These are phyloP conservation scores for Carex littledalei DNA, from an alignment of 176 grass and related monocot genomes.

Conservation along the genomic window DNA sequence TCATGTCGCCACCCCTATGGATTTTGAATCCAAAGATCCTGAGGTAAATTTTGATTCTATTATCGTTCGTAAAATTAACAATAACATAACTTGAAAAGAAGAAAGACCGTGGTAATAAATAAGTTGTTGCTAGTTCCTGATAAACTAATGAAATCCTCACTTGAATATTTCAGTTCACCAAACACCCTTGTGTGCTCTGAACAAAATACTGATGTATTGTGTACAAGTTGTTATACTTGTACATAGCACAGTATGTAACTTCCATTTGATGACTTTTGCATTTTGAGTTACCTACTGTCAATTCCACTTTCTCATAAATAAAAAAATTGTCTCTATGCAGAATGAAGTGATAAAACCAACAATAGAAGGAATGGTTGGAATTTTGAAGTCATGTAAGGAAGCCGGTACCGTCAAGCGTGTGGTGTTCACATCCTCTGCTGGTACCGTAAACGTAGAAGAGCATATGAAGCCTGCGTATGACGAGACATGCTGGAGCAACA, in stretches of 20 bases:
- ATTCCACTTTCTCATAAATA: not conserved
- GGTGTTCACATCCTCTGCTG: constrained; percentile 87
- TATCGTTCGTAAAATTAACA: not conserved
- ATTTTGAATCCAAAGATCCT: constrained; percentile 83
- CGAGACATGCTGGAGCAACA: constrained; percentile 68
- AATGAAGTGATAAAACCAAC: constrained; percentile 92
- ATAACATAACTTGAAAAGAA: not conserved
- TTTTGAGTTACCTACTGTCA: not conserved
- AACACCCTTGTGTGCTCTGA: not conserved
- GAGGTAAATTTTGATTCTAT: constrained; percentile 31
- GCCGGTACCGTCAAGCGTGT: constrained; percentile 71
- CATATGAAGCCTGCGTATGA: constrained; percentile 40
- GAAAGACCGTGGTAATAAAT: not conserved
- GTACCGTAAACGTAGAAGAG: constrained; percentile 65
- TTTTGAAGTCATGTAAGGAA: constrained; percentile 79
- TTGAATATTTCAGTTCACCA: not conserved
- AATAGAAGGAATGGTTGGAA: constrained; percentile 69
- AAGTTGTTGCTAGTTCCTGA: not conserved
- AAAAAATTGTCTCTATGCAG: constrained; percentile 11
- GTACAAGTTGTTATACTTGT: not conserved
- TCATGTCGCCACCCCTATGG: constrained; percentile 94
- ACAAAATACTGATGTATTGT: not conserved
- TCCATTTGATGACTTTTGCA: not conserved
- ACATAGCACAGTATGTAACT: not conserved
- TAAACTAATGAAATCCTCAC: not conserved